Base-by-base conservation (phyloP, 2,329 filamentous ascomycete species). In the Claviceps spartinae region DNA sequence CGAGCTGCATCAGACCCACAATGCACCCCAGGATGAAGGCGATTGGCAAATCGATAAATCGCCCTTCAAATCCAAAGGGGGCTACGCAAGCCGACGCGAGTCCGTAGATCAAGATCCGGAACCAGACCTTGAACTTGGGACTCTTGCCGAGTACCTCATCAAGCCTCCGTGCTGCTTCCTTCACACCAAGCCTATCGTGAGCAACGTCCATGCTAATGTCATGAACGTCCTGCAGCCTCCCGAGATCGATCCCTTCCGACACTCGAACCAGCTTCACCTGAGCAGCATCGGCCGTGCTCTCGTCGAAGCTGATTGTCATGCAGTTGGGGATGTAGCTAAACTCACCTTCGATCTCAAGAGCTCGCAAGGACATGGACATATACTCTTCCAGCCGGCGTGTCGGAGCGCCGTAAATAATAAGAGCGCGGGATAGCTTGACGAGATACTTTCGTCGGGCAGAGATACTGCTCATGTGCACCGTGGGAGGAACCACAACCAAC, bases 241-340 rank as follows among this genome's bases (percentile, higher is more conserved):
- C 85, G 1, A 90, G 72, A 62, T 90, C 81, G 9, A 90, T 75
- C 2, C 84, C 85, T 60, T 88, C 84, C 0, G 70, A 68, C 0
- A 80, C 77, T 4, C 82, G 78, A 6, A 89, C 81, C 36, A 89
- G 75, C 67, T 87, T 86, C 55, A 89, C 84, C 62, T 88, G 85
- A n/a, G 84, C 84, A 0, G 86, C 89, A 61, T 88, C 85, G 0
- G 85, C 87, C 0, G 69, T 67, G 56, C 69, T 73, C 55, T 90
- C 86, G 61, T 86, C 89, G 62, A 96, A 95, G 4, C 88, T 91
- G 62, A 95, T 85, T 52, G 96, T 86, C 90, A 96, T 96, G 62
- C 87, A 94, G 0, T 86, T 87, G 0, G 90, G 89, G 36, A 95
- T 80, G 63, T 95, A 96, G 20, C 95, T 71, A 59, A 93, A 95